phyloP scores from a whole-genome alignment of 140 eudicot species.

The Flaveria floridana region DNA sequence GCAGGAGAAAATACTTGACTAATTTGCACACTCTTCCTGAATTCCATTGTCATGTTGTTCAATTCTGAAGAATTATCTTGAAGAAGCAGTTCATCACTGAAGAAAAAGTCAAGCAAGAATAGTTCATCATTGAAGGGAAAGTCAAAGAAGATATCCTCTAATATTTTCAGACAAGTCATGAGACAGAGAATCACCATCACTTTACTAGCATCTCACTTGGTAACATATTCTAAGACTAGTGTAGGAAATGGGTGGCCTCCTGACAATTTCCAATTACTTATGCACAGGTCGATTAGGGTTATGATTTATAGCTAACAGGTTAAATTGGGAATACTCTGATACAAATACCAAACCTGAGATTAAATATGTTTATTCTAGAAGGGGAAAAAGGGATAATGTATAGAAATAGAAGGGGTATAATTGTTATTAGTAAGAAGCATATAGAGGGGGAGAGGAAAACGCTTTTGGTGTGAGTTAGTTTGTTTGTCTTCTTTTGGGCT shows the following conservation, averaged over 20 bases:
- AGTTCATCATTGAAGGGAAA: not conserved
- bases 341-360: too few relatives aligned
- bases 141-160: not conserved
- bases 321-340: not conserved
- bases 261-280: not conserved
- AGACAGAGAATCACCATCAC: not conserved
- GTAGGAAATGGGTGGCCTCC: not conserved
- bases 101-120: slow-evolving; percentile 17
- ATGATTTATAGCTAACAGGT: not conserved
- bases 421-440: too few relatives aligned
- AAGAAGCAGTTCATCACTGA: slow-evolving; percentile 81
- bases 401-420: too few relatives aligned
- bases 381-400: too few relatives aligned
- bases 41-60: slow-evolving; percentile 52
- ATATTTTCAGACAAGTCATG: not conserved
- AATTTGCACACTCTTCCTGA: slow-evolving; percentile 57
- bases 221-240: not conserved
- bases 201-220: not conserved
- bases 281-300: not conserved
- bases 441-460: too few relatives aligned
- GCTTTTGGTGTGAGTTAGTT: too few relatives aligned
- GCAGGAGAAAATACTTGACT: slow-evolving; percentile 42
- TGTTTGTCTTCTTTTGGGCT: too few relatives aligned
- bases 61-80: slow-evolving; percentile 72
- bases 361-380: too few relatives aligned